phyloP scores from a whole-genome alignment of 2,329 filamentous ascomycete genomes.

The Pestalotiopsis sp. region DNA sequence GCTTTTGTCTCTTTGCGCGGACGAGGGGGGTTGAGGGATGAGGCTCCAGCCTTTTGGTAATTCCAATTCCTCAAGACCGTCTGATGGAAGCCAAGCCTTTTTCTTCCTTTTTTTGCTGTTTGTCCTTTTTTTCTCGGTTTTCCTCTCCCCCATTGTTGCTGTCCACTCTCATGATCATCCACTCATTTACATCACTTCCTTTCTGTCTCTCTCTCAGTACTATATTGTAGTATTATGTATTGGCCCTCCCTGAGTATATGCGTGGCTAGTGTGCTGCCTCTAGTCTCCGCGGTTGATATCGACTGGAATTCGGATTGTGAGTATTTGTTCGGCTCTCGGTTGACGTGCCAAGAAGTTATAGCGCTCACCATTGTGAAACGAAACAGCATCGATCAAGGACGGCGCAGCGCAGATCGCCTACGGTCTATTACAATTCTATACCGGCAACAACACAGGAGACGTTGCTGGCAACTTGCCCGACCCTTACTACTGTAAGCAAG shows the following conservation, averaged over 20 bases:
- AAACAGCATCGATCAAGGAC: constrained; percentile 19
- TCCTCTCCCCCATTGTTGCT: neutral
- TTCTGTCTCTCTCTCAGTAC: neutral
- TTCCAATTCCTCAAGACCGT: constrained; percentile 2
- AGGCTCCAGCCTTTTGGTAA: neutral
- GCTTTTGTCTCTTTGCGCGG: neutral
- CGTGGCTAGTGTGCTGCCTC: constrained; percentile 3
- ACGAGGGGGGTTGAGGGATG: neutral
- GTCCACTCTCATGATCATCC: neutral
- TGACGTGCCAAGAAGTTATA: neutral
- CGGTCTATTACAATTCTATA: constrained; percentile 22
- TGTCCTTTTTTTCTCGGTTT: neutral
- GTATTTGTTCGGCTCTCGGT: neutral
- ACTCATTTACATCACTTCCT: neutral
- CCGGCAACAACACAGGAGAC: constrained; percentile 23
- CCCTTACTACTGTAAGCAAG: constrained; percentile 47
- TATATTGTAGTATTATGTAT: constrained; percentile 9
- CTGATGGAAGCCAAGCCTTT: neutral
- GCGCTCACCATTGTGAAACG: constrained; percentile 6
- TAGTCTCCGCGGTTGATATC: constrained; percentile 22
- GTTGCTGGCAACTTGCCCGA: constrained; percentile 23
- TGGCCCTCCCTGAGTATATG: neutral
- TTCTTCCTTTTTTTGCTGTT: neutral
- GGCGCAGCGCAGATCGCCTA: constrained; percentile 20
- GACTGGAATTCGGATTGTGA: constrained; percentile 19